Base-by-base conservation (phyloP, 1,284 basidiomycete genomes). In the Leccinum huronense region DNA sequence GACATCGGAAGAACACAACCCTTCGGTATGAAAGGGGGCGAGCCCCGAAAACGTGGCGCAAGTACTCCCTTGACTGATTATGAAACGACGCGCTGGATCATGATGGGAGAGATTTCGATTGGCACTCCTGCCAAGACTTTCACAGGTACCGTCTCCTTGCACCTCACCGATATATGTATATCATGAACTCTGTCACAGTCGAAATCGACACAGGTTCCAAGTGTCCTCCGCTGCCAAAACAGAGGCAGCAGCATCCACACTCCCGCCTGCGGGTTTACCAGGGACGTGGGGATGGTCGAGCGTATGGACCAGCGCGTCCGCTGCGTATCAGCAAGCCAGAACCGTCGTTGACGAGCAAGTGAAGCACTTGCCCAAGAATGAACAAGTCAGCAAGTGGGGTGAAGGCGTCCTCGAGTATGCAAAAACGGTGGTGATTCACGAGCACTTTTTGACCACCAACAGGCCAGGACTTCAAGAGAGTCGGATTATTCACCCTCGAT, bases 301-400 rank as follows among this genome's bases (percentile, higher is more conserved):
- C 51, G 91, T 95, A 30, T 98, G 95, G 95, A 89, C 81, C 2
- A 89, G 86, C 45, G 95, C 95, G 40, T 90, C 89, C 40, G 86
- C 87, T 34, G 94, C 91, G n/a, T 81, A 97, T 31, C 90, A 94
- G 74, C 91, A 95, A 72, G 95, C 95, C 1, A 87, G 84, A 75
- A 83, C 85, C 30, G 93, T 86, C n/a, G 95, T 97, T 3, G 95
- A 96, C 69, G 93, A 96, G 75, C 92, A 93, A 73, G 92, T 94
- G 56, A 91, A 92, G 79, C 81, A 89, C 72, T 79, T 94, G 54
- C 89, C 91, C 2, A 89, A 86, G 77, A 90, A 89, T 67, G 91
- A 93, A 69, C 90, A 92, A 72, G 90, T 90, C 16, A 85, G 87
- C 71, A 90, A 93, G 74, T 90, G 91, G 92, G 79, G 86, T 58